Base-by-base conservation (phyloP, 179 eudicot genomes). In the Vitellaria paradoxa region DNA sequence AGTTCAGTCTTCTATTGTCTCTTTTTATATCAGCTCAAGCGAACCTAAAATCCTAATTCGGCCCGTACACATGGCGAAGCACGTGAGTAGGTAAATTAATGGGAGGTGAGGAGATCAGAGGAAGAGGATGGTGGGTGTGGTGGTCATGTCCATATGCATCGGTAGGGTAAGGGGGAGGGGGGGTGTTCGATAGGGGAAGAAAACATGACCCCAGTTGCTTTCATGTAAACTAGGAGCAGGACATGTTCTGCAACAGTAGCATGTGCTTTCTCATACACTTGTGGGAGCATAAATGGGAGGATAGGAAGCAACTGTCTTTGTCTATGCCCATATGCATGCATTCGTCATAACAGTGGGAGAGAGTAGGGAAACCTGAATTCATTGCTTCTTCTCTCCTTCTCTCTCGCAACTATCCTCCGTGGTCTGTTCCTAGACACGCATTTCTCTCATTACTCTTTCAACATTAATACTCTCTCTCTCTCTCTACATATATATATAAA, bases 311-410 rank as follows among this genome's bases (percentile, higher is more conserved):
- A 40, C 26, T 59, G 46, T 57, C 76, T 4, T 53, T 72, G 76
- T 72, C 76, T 57, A 7, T 56, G 15, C 65, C 37, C 74, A 26
- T 57, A 56, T 24, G 12, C 17, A 55, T 72, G 24, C 65, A 55
- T 72, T 72, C 6, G 37, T 72, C 0, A 18, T 55, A 0, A 20
- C 65, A 17, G n/a, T 13, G 15, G 1, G 20, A 17, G 20, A 17
- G 15, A 15, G 24, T 57, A 72, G 65, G 76, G 76, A 72, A 72
- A 26, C 76, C 52, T 72, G 26, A 72, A 72, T 55, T 72, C 46
- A 55, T 52, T 72, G 45, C 24, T 42, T 6, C 10, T 8, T 4
- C 70, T 64, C 14, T 11, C 42, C 17, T 4, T 10, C 11, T 1
- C 52, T 37, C 23, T 66, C 7, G 4, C 7, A 50, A 50, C 55